Evolutionary conservation across 2,329 filamentous ascomycete species (phyloP), one percentile per base, ranked within the genome.

Genomic region (Celoporthe dispersa): DNA sequence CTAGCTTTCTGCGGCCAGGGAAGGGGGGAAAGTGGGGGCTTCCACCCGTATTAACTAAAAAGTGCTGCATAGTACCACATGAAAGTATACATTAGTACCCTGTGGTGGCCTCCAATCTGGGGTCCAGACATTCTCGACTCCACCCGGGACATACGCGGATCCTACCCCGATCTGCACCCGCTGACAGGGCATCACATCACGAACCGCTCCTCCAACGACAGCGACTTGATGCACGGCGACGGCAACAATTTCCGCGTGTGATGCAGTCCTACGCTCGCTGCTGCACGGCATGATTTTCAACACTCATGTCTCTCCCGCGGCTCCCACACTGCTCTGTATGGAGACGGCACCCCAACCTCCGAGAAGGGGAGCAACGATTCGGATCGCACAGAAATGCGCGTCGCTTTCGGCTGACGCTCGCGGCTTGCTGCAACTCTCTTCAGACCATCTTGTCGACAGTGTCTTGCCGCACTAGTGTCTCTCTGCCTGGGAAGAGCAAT

Each of bases 181-280:
- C 60, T 44, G 28, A 28, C n/a, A 63, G 60, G 44, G 35, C 60
- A 63, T 63, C 60, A 63, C 60, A 63, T 63, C 37, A 41, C 37
- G 33, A 41, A 41, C 39, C 60, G 8, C 60, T 28, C 60, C 33
- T 63, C 60, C 37, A 44, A 63, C 60, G 60, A 63, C 60, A 31
- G 60, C 22, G 39, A 44, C 22, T 63, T 9, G 60, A 63, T 63
- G 60, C 60, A 44, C 35, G 37, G 35, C 60, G 22, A 63, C 60
- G 60, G 60, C 60, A 41, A 37, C 60, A 63, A 63, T 63, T 25
- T 44, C 60, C 60, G 60, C n/a, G 6, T 8, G 60, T 25, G 39
- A 44, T 63, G 60, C 60, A 31, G 9, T 44, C 35, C 39, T 57
- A 8, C 14, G 19, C 25, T 33, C 7, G 14, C 19, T 57, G 25